These are phyloP conservation scores for Pythium scleroteichum DNA, from an alignment of 352 stramenopile genomes.

Conservation along the genomic window DNA sequence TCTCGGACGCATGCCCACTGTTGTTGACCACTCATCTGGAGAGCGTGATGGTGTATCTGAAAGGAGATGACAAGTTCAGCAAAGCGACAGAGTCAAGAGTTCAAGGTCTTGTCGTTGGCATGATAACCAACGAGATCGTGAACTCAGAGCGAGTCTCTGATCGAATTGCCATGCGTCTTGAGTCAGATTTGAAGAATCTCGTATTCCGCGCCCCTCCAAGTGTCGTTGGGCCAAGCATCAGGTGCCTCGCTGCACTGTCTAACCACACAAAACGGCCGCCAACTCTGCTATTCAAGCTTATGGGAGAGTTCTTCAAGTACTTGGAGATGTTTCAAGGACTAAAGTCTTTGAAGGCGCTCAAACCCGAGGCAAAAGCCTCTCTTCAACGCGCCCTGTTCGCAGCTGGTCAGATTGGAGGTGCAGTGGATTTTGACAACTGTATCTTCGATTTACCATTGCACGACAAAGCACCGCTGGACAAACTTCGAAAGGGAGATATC, in stretches of 20 bases:
- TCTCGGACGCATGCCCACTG: conserved; percentile 68
- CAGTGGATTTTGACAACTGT: conserved; percentile 65
- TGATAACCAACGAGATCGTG: conserved; percentile 61
- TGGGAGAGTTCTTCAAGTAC: conserved; percentile 66
- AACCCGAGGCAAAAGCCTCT: conserved; percentile 39
- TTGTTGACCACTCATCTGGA: conserved; percentile 65
- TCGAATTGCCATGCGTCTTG: conserved; percentile 43
- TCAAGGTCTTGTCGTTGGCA: conserved; percentile 60
- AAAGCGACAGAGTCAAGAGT: conserved; percentile 59
- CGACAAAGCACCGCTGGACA: conserved; percentile 21
- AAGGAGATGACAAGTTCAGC: conserved; percentile 51
- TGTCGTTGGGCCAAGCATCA: conserved; percentile 76
- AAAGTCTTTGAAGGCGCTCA: conserved; percentile 38
- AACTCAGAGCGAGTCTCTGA: conserved; percentile 51
- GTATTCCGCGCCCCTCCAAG: conserved; percentile 73
- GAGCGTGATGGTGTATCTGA: conserved; percentile 73
- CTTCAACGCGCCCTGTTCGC: conserved; percentile 80
- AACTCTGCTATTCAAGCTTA: conserved; percentile 51
- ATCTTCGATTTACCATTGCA: conserved; percentile 24
- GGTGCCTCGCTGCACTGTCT: conserved; percentile 68
- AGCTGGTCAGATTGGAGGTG: conserved; percentile 62
- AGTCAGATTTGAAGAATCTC: conserved; percentile 65
- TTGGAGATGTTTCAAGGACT: conserved; percentile 50
- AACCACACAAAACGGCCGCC: conserved; percentile 42
- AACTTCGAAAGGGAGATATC: conserved; percentile 51